Evolutionary conservation across 257 asterid genomes (phyloP).

Genomic region (Anisodus tanguticus): DNA sequence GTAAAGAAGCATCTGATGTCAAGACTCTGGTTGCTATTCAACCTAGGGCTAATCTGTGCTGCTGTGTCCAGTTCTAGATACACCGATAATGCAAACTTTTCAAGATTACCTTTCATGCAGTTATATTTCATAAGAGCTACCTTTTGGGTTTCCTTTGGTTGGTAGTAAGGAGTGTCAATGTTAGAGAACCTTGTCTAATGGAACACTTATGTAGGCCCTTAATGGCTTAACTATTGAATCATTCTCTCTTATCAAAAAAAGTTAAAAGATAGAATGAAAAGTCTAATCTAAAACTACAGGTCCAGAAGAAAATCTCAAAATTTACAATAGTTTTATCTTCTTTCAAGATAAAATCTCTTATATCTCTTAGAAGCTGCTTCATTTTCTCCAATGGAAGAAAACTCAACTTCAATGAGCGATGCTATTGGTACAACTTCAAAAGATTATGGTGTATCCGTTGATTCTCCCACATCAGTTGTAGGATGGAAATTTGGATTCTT

Average conservation of each 20-base stretch:
- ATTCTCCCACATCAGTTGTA: too few species aligned
- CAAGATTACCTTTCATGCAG: background rate
- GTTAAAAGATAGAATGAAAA: too few species aligned
- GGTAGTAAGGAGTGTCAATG: background rate
- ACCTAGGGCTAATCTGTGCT: background rate
- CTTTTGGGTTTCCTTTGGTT: background rate
- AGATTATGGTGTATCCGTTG: too few species aligned
- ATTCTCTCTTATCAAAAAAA: background rate
- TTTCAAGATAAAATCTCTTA: too few species aligned
- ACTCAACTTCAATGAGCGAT: too few species aligned
- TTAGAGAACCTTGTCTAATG: background rate
- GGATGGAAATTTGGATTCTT: too few species aligned
- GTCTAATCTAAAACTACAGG: too few species aligned
- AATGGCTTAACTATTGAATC: background rate
- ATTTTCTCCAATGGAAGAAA: too few species aligned
- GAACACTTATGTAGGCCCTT: background rate
- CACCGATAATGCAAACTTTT: background rate
- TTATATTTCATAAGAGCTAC: background rate
- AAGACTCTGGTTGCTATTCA: slow-evolving; percentile 75
- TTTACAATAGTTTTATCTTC: too few species aligned
- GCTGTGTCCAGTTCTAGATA: background rate
- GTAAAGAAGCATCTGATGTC: slow-evolving; percentile 65
- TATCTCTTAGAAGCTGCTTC: too few species aligned
- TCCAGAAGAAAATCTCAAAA: too few species aligned
- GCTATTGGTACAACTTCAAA: too few species aligned